Conservation (phyloP, 192 early-diverging fungal species). For the Diversispora eburnea region DNA sequence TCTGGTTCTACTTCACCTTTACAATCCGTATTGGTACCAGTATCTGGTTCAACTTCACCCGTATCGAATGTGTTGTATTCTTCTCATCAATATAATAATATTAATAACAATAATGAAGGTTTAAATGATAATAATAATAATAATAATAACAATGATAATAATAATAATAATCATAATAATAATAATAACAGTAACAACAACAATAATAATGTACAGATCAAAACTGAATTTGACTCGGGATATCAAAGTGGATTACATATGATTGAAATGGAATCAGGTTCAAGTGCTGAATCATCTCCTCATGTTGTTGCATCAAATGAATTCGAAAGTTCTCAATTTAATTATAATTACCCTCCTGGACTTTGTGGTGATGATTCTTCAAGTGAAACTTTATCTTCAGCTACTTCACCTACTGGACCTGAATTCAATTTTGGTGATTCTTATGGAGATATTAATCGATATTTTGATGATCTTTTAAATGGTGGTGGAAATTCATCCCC, state of each 20-base stretch:
- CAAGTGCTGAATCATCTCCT: conserved; percentile 22
- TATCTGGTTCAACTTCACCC: conserved; percentile 2
- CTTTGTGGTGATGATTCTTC: conserved; percentile 12
- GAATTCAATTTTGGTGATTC: neutral
- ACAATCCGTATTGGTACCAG: neutral
- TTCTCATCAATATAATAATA: neutral
- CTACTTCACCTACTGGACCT: neutral
- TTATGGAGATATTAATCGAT: neutral
- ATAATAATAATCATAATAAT: neutral
- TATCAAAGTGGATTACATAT: too few species aligned
- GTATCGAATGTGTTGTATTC: conserved; percentile 3
- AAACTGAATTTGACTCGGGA: conserved; percentile 12
- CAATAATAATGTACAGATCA: neutral
- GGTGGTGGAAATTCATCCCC: too few species aligned
- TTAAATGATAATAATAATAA: too few species aligned
- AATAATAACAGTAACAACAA: neutral
- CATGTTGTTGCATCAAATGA: conserved; percentile 1
- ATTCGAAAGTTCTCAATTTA: conserved; percentile 4
- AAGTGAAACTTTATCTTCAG: conserved; percentile 2
- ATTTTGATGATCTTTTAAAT: neutral
- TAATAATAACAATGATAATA: neutral
- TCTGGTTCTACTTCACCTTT: neutral
- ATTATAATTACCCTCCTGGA: neutral
- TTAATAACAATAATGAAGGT: neutral
- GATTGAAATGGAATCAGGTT: neutral